Base-by-base conservation (phyloP, 805 yeast species). In the Saturnispora quitensis region DNA sequence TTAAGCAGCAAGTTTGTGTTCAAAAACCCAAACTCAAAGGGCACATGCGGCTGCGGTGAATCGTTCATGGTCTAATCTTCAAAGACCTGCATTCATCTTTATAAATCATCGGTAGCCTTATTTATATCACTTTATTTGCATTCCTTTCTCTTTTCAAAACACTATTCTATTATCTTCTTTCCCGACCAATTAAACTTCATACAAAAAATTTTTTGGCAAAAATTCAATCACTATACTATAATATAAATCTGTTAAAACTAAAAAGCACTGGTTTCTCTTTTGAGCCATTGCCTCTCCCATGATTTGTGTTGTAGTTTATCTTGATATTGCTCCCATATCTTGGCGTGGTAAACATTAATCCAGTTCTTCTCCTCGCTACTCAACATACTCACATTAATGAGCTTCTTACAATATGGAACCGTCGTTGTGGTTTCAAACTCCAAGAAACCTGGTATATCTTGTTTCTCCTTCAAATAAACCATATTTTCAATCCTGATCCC, bases 21-120 rank as follows among this genome's bases (percentile, higher is more conserved):
- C 75, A 84, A 78, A 65, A 93, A 93, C 68, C 99, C 99, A 56
- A 93, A 93, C 70, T 86, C 96, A 40, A 93, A 91, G 72, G 99
- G 98, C 33, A 87, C 96, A 47, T 93, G 99, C 70, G 99, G 99
- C 12, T 93, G 99, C 68, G 99, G 99, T 50, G 99, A 93, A 72
- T 88, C 97, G 5, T 93, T 93, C 68, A 93, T 90, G 97, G 97
- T 91, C 8, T 90, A 71, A 63, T 25, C 9, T 8, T 8, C 28
- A 25, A 25, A 7, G 28, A 25, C 9, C 28, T 4, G 7, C 28
- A 25, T 25, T 6, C 28, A 25, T 25, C 9, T 25, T 25, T 31
- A 31, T 31, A 31, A 3, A 12, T 31, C 34, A 31, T 31, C 34
- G 15, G 12, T 10, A 31, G 34, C 15, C 34, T 31, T 31, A 31